Base-by-base conservation (phyloP, 202 grass and related monocot species). In the Dendrocalamus latiflorus region DNA sequence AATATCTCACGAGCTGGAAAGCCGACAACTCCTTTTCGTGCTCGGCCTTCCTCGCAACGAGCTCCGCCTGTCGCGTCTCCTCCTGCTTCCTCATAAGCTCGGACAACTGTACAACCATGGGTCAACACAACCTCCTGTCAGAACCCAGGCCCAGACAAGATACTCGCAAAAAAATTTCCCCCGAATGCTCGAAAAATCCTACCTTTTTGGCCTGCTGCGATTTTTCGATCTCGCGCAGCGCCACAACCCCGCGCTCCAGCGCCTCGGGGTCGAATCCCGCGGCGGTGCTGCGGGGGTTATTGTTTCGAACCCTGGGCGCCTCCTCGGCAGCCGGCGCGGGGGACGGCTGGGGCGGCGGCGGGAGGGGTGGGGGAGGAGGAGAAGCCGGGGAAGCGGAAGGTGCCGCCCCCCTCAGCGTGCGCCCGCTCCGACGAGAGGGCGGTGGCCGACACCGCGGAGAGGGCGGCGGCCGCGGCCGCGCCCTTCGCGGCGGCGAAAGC, bases 191-290 rank as follows among this genome's bases (percentile, higher is more conserved):
- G 0, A 60, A 37, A 57, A 84, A 57, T 58, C 64, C 37, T 24
- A 91, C 95, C 83, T 91, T 93, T 79, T 95, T 98, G 45, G 80
- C 83, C 17, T 93, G 59, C 42, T 50, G 17, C 20, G 87, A 77
- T 2, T 33, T 79, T 0, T 72, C 65, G n/a, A 93, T 85, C 70
- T 90, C 36, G 20, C 36, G 28, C 33, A 98, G 64, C 67, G 88
- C 68, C 33, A 67, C 72, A 34, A 61, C 93, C 10, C 77, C 95
- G 26, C 74, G 74, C 80, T 95, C 93, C 17, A 98, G 87, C 12
- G 91, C 72, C 14, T 62, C 85, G 15, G 95, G 93, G 65, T 95
- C 91, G 85, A 98, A 95, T 20, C 95, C 93, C 6, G 89, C 53
- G 20, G 93, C 89, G 4, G 83, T 85, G 13, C 90, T 98, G 63